These are phyloP conservation scores for Picea sitchensis DNA, from an alignment of 75 land plant species.

Conservation along the genomic window DNA sequence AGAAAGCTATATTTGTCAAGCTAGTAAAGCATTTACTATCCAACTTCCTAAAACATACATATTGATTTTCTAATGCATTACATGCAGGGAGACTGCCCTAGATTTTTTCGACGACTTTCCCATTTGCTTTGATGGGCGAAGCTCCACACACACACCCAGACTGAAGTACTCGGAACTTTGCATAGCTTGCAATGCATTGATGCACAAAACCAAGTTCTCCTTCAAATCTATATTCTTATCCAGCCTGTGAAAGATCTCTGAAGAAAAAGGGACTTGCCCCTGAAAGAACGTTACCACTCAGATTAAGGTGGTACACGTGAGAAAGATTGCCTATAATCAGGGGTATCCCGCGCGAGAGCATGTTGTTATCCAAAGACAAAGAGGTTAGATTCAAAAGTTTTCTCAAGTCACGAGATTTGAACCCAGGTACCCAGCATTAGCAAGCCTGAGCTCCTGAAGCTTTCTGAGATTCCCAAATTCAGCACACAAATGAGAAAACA, in stretches of 20 bases:
- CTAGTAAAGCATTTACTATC: too few relatives aligned
- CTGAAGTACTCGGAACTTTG: constrained; percentile 18
- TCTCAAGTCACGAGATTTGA: constrained; percentile 49
- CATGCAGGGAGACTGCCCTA: too few relatives aligned
- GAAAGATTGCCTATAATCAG: constrained; percentile 29
- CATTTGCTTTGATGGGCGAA: too few relatives aligned
- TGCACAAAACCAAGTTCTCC: constrained; percentile 65
- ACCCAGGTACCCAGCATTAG: constrained; percentile 51
- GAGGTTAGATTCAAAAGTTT: constrained; percentile 35
- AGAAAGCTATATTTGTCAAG: too few relatives aligned
- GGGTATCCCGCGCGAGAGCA: constrained; percentile 51
- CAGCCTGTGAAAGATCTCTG: constrained; percentile 50
- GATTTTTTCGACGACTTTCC: too few relatives aligned
- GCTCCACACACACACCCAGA: constrained; percentile 24
- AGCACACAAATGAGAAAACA: constrained; percentile 14
- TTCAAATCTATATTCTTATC: constrained; percentile 64
- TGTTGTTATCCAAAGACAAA: constrained; percentile 48
- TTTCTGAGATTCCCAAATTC: constrained; percentile 38
- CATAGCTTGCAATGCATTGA: constrained; percentile 20
- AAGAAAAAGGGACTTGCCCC: constrained; percentile 67
- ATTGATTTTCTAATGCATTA: too few relatives aligned
- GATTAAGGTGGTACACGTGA: constrained; percentile 4
- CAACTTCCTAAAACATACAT: too few relatives aligned
- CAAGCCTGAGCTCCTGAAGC: constrained; percentile 54
- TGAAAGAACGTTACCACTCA: constrained; percentile 26